Conservation (phyloP, 306 rosid species). For the Corylus americana region DNA sequence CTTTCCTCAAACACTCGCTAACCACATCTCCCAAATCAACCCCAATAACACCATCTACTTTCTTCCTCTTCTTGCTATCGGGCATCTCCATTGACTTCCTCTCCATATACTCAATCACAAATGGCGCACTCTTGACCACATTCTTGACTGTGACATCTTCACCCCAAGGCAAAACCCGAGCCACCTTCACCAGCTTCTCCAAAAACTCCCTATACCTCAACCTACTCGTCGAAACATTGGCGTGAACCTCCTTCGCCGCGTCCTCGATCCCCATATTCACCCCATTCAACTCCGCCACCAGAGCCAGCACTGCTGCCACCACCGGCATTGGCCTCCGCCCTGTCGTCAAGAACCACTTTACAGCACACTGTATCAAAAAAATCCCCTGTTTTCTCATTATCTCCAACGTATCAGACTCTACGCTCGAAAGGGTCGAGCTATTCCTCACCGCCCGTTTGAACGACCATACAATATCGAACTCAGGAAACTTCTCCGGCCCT, state of each 20-base stretch:
- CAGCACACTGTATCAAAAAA: slow-evolving; percentile 65
- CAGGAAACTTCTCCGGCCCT: slow-evolving; percentile 45
- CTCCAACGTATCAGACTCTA: slow-evolving; percentile 34
- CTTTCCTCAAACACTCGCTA: slow-evolving; percentile 47
- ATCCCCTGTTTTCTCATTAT: slow-evolving; percentile 63
- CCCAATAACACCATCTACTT: slow-evolving; percentile 28
- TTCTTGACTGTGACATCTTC: slow-evolving; percentile 65
- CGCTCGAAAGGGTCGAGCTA: slow-evolving; percentile 19
- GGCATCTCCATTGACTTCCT: slow-evolving; percentile 57
- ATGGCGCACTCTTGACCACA: slow-evolving; percentile 56
- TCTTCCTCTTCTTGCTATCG: slow-evolving; percentile 29
- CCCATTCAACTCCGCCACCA: slow-evolving; percentile 59
- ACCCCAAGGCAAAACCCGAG: slow-evolving; percentile 86
- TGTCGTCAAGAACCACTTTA: slow-evolving; percentile 73
- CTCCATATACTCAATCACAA: slow-evolving; percentile 75
- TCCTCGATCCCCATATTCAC: slow-evolving; percentile 50
- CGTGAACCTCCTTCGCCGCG: slow-evolving; percentile 58
- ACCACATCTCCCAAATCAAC: slow-evolving; percentile 57
- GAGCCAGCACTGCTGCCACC: slow-evolving; percentile 71
- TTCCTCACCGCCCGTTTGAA: slow-evolving; percentile 51
- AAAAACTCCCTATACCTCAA: slow-evolving; percentile 62
- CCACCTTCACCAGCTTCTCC: slow-evolving; percentile 67
- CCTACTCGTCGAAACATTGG: slow-evolving; percentile 55
- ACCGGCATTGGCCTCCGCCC: slow-evolving; percentile 74
- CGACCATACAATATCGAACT: slow-evolving; percentile 55